Base-by-base conservation (phyloP, 2,329 filamentous ascomycete genomes). In the Dendryphion nanum region DNA sequence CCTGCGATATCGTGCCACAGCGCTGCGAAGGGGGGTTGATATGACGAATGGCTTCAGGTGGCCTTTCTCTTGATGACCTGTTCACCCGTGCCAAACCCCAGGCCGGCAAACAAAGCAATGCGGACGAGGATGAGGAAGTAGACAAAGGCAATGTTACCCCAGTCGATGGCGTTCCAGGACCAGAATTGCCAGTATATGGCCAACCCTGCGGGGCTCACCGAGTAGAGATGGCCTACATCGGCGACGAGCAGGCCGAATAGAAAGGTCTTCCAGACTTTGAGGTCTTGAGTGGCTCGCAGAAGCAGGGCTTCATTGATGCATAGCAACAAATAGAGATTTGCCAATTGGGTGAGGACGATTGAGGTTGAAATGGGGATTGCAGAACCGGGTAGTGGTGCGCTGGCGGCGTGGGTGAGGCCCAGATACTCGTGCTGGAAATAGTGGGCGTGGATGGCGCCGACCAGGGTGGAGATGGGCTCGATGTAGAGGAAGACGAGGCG, bases 301-400 rank as follows among this genome's bases (percentile, higher is more conserved):
- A 91, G 82, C 17, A 89, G 67, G 2, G 84, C 85, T 67, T 93
- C 86, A 67, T 85, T 88, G 55, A 91, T 66, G 38, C 84, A 80
- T 63, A 90, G 87, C 41, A 86, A 77, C 26, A 90, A 64, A 67
- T 90, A 91, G 45, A 90, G 72, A 64, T 89, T 90, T 30, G 83
- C 84, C 20, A 91, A 76, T 67, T 91, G 86, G 14, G 81, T 80
- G 53, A 90, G 72, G 28, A 81, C 80, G 41, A 89, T 79, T 7
- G 78, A 76, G 1, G 83, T 85, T 28, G 74, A 76, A 23, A 76
- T 67, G 2, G 84, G 79, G 5, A 83, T 63, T 17, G 55, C n/a
- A 8, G 33, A 55, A 18, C 61, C 37, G 47, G 68, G 46, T 41
- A 75, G 65, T 20, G 31, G 31, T 10, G 18, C 71, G 6, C 78